phyloP scores from a whole-genome alignment of 139 green algal genomes.

The Dunaliella primolecta region DNA sequence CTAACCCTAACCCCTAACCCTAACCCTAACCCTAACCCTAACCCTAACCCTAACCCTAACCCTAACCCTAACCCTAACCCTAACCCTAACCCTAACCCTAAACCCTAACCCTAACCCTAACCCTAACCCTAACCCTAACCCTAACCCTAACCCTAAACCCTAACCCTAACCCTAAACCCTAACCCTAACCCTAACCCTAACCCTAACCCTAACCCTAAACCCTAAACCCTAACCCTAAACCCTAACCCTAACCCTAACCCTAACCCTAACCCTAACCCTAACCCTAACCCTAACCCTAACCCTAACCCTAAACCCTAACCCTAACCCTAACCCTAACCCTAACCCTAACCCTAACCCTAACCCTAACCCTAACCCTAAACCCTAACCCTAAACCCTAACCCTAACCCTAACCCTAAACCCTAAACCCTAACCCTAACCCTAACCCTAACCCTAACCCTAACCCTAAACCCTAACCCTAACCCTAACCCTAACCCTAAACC shows the following conservation, averaged over 20 bases:
- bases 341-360: no score
- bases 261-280: conserved; percentile 3
- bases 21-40: conserved; percentile 2
- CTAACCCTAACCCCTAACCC: no score
- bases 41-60: not conserved
- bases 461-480: no score
- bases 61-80: conserved; percentile 2
- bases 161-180: not conserved
- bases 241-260: conserved; percentile 2
- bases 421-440: no score
- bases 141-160: conserved; percentile 2
- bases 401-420: no score
- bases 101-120: conserved; percentile 3
- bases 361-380: no score
- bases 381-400: no score
- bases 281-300: conserved; percentile 2
- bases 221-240: not conserved
- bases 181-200: not conserved
- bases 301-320: not conserved
- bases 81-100: conserved; percentile 1
- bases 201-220: not conserved
- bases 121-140: not conserved
- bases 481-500: no score
- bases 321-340: no score
- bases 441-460: no score